Conservation (phyloP, 2,329 filamentous ascomycete genomes). For the Acarospora socialis region DNA sequence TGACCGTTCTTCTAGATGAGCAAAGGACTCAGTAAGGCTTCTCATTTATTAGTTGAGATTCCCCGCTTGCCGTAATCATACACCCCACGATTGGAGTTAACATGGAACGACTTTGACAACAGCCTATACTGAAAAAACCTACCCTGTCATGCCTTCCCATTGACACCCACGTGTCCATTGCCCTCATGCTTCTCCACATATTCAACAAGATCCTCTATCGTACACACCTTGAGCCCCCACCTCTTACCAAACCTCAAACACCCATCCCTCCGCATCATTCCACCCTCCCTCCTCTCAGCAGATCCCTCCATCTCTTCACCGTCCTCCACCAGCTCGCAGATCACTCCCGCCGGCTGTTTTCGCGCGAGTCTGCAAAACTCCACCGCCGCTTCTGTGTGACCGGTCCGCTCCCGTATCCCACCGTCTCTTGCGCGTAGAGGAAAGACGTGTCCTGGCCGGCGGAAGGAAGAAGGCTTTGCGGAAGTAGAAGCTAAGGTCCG, state of each 20-base stretch:
- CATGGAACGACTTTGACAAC: too few species aligned
- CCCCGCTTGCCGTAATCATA: too few species aligned
- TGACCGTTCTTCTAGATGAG: too few species aligned
- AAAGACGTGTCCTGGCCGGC: slow-evolving; percentile 79
- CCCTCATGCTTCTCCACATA: slow-evolving; percentile 67
- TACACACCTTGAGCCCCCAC: slow-evolving; percentile 87
- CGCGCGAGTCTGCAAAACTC: slow-evolving; percentile 81
- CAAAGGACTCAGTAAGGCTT: too few species aligned
- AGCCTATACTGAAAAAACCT: too few species aligned
- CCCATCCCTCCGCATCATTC: slow-evolving; percentile 78
- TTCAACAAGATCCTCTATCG: slow-evolving; percentile 75
- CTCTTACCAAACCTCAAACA: slow-evolving; percentile 76
- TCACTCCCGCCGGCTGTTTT: slow-evolving; percentile 62
- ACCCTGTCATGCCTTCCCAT: slow-evolving; percentile 1
- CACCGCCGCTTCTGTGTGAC: slow-evolving; percentile 87
- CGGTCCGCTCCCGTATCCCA: slow-evolving; percentile 63
- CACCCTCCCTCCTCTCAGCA: slow-evolving; percentile 47
- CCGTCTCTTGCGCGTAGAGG: slow-evolving; percentile 67
- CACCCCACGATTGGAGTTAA: too few species aligned
- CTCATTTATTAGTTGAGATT: too few species aligned
- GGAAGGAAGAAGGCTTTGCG: slow-evolving; percentile 28
- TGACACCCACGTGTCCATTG: background rate
- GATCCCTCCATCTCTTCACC: slow-evolving; percentile 57
- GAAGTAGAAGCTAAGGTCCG: slow-evolving; percentile 43
- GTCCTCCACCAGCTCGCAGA: slow-evolving; percentile 84